Evolutionary conservation across 176 grass and related monocot genomes (phyloP).

Genomic region (Carex cristatella): DNA sequence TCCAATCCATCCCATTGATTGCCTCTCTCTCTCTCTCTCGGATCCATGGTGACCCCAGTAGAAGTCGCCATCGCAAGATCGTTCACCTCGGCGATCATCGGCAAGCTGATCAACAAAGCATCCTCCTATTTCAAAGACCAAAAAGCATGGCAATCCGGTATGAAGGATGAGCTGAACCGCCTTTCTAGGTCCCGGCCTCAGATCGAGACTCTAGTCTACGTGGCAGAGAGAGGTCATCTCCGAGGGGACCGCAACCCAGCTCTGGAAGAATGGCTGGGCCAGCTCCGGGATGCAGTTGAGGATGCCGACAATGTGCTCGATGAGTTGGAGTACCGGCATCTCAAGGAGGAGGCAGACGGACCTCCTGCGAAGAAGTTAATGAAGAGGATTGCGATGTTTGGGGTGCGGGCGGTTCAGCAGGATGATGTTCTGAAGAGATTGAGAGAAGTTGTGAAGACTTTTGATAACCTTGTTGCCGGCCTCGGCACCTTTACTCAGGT

Average conservation of each 20-base stretch:
- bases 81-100: not conserved
- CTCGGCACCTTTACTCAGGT: conserved; percentile 9
- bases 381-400: not conserved
- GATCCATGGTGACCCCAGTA: not conserved
- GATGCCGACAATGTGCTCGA: conserved; percentile 23
- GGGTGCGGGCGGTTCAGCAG: not conserved
- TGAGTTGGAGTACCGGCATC: conserved; percentile 10
- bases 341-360: not conserved
- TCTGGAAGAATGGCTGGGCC: conserved; percentile 16
- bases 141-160: conserved; percentile 3
- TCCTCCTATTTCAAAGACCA: conserved; percentile 1
- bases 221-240: not conserved
- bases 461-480: not conserved
- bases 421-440: not conserved
- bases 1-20: not conserved
- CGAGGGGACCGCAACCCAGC: not conserved
- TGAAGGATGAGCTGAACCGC: not conserved
- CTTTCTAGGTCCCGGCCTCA: not conserved
- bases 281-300: not conserved
- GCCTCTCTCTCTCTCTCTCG: not conserved
- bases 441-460: conserved; percentile 1
- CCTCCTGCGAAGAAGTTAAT: not conserved
- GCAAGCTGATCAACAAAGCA: not conserved
- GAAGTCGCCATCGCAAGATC: conserved; percentile 2
- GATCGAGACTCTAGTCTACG: not conserved